Conservation (phyloP, 768 basidiomycete genomes). For the Mycena filopes region DNA sequence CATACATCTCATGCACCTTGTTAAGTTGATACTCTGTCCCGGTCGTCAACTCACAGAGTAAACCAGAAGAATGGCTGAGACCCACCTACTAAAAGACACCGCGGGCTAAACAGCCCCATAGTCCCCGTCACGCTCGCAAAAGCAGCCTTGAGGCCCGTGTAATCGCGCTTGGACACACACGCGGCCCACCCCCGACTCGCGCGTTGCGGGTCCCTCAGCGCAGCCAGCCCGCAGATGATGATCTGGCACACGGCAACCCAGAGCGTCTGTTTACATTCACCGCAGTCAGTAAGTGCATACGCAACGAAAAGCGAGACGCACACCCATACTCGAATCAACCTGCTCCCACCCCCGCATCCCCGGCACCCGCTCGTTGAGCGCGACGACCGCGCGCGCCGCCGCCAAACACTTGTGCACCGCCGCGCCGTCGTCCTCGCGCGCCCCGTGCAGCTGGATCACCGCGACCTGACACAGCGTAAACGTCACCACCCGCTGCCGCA, state of each 20-base stretch:
- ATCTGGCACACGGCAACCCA: conserved; percentile 26
- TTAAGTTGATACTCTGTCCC: conserved; percentile 27
- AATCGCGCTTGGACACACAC: conserved; percentile 18
- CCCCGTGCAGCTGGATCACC: conserved; percentile 22
- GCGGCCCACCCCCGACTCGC: conserved; percentile 20
- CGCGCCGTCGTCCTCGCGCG: conserved; percentile 1
- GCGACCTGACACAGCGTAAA: conserved; percentile 29
- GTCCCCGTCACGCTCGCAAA: conserved; percentile 10
- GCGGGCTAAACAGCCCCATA: conserved; percentile 15
- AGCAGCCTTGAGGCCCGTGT: conserved; percentile 15
- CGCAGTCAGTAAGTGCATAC: neutral
- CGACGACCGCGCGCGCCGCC: conserved; percentile 21
- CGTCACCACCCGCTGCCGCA: conserved; percentile 24
- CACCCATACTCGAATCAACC: conserved; percentile 26
- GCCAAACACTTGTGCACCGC: conserved; percentile 19
- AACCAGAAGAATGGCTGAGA: neutral
- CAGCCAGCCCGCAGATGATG: conserved; percentile 22
- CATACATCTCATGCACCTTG: conserved; percentile 8
- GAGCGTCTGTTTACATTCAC: conserved; percentile 20
- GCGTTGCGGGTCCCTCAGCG: conserved; percentile 15
- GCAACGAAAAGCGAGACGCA: neutral
- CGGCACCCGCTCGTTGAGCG: conserved; percentile 15
- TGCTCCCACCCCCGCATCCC: conserved; percentile 23
- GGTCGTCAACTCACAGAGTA: too few species aligned
- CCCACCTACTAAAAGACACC: conserved; percentile 24